phyloP scores from a whole-genome alignment of 2,329 filamentous ascomycete genomes.

The Botrytis hyacinthi region DNA sequence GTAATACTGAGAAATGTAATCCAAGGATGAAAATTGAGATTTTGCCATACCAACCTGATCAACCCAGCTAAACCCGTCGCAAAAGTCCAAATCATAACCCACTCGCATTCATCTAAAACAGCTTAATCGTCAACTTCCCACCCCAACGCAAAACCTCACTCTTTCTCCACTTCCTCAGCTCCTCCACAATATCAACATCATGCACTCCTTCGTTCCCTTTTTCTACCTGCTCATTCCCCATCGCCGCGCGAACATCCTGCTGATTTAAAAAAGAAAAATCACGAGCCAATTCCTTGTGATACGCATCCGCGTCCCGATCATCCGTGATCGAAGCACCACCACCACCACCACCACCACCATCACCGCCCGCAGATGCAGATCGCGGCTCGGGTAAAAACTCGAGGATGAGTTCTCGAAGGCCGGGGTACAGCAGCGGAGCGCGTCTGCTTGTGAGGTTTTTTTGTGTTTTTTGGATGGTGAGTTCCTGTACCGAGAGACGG shows the following conservation, averaged over 20 bases:
- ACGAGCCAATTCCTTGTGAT: constrained; percentile 21
- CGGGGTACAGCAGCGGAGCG: constrained; percentile 47
- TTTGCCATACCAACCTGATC: not conserved
- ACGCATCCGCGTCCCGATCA: constrained; percentile 33
- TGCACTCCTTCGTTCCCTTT: not conserved
- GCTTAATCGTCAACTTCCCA: constrained; percentile 24
- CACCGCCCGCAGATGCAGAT: too few relatives aligned
- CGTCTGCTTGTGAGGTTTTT: constrained; percentile 21
- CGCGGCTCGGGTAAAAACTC: constrained; percentile 45
- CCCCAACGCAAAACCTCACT: constrained; percentile 23
- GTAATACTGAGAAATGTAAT: not conserved
- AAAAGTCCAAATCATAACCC: not conserved
- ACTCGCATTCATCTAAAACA: not conserved
- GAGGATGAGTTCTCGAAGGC: constrained; percentile 53
- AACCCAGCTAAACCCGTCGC: not conserved
- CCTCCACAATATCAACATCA: constrained; percentile 26
- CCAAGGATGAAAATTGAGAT: not conserved
- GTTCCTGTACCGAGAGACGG: constrained; percentile 50
- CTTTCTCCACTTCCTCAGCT: constrained; percentile 26
- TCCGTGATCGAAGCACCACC: constrained; percentile 27
- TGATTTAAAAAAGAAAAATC: constrained; percentile 37
- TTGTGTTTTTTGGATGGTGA: constrained; percentile 40
- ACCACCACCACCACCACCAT: not conserved
- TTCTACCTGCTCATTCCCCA: not conserved
- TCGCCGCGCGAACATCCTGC: not conserved